Base-by-base conservation (phyloP, 768 basidiomycete species). In the Crassisporium funariophilum region DNA sequence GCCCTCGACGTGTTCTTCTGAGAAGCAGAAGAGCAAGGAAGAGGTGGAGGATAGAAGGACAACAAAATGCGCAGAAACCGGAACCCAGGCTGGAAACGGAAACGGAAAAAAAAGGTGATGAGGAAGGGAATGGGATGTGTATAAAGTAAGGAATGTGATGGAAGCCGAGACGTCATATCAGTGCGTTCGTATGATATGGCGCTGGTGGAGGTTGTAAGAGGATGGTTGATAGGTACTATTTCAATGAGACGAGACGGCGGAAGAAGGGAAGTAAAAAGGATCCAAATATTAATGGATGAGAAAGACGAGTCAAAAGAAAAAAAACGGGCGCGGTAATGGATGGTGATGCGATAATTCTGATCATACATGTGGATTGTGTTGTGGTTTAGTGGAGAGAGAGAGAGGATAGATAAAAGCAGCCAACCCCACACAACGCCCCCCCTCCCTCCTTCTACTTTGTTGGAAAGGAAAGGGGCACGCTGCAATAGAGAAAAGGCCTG, bases 41-140 rank as follows among this genome's bases (percentile, higher is more conserved):
- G 69, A 78, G 73, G 79, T 82, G 82, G 82, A 59, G 74, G 77
- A 78, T 66, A 69, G 64, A 82, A 87, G 84, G 86, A 86, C 72
- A 76, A 83, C 77, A 76, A 77, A 77, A 35, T 57, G 52, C 60
- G 57, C 40, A 47, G 16, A 39, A 52, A 54, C 51, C 49, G 23
- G 39, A 49, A 50, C 31, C 46, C 25, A 50, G 29, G 43, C 35
- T 22, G 43, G 23, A 49, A 57, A 54, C 58, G 58, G 40, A 44
- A 46, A 52, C 48, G 56, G 52, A 58, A 59, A 62, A 51, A 48
- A 53, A 54, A 57, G 46, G 16, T 15, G 39, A 15, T 33, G 11
- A 36, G 35, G 53, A 56, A 47, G 31, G 48, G 44, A 45, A 56
- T 36, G 31, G 27, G 50, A 41, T 37, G 40, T 21, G 35, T 33